Percentiles rank a stretch among this genome's conserved stretches.
Conservation (phyloP, 371 early-diverging fungal species). For the Dichotomocladium elegans region DNA sequence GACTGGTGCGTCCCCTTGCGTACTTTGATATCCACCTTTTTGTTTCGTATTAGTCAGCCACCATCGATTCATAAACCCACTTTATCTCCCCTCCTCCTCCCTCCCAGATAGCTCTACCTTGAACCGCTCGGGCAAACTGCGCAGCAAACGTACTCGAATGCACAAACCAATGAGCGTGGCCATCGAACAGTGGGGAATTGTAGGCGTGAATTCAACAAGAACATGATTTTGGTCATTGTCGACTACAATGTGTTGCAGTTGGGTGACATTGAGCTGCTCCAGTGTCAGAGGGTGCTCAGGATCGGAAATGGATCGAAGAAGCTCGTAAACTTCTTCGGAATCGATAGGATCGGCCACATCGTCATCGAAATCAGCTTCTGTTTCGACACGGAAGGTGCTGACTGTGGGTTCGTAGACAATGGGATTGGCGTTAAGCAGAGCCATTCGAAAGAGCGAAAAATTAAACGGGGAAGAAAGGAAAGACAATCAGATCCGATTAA, state of each 20-base stretch:
- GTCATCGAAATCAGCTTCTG: slow-evolving; percentile 67
- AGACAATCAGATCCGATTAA: neutral
- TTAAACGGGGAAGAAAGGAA: neutral
- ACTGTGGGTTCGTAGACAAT: slow-evolving; percentile 66
- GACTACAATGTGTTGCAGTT: slow-evolving; percentile 79
- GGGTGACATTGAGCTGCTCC: slow-evolving; percentile 93
- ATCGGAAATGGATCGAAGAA: slow-evolving; percentile 97
- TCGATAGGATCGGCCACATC: slow-evolving; percentile 74
- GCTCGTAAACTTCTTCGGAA: slow-evolving; percentile 85
- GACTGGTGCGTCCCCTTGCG: slow-evolving; percentile 95
- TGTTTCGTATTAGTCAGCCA: neutral
- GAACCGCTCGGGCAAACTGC: slow-evolving; percentile 85
- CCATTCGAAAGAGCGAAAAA: slow-evolving; percentile 17
- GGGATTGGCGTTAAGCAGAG: slow-evolving; percentile 81
- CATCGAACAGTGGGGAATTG: slow-evolving; percentile 99
- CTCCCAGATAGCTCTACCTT: too few species aligned
- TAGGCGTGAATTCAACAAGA: slow-evolving; percentile 90
- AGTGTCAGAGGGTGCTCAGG: slow-evolving; percentile 98
- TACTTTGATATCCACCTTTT: slow-evolving; percentile 82
- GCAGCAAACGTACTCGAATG: slow-evolving; percentile 89
- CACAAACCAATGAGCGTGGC: slow-evolving; percentile 98
- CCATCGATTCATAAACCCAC: neutral
- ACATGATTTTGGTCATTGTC: slow-evolving; percentile 65
- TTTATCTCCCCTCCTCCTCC: too few species aligned
- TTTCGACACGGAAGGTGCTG: slow-evolving; percentile 45